Evolutionary conservation across 2,329 filamentous ascomycete genomes (phyloP).

Genomic region (Aspergillus brunneoviolaceus): DNA sequence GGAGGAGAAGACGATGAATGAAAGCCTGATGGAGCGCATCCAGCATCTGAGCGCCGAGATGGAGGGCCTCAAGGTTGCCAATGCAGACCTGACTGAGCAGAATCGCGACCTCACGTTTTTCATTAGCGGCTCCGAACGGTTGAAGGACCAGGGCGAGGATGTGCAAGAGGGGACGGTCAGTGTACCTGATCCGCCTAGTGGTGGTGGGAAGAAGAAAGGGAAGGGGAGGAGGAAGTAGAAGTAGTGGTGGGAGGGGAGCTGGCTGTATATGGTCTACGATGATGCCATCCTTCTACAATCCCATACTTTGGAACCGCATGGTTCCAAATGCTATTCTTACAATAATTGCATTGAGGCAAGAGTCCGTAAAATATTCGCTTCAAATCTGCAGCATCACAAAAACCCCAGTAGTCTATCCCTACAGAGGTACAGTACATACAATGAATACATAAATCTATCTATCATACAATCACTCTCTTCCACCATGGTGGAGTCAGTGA

Average conservation of each 20-base stretch:
- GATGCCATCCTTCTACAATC: too few species aligned
- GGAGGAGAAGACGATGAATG: conserved; percentile 83
- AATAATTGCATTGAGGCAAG: too few species aligned
- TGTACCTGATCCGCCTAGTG: conserved; percentile 54
- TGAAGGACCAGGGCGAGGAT: conserved; percentile 71
- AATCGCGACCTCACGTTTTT: conserved; percentile 87
- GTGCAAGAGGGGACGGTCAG: conserved; percentile 70
- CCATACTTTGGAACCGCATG: too few species aligned
- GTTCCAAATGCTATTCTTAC: too few species aligned
- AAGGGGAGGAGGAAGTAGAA: conserved; percentile 19
- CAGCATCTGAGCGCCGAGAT: conserved; percentile 64
- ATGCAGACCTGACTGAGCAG: conserved; percentile 75
- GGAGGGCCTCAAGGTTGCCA: conserved; percentile 57
- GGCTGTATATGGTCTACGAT: too few species aligned
- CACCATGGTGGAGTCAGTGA: too few species aligned
- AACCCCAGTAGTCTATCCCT: too few species aligned
- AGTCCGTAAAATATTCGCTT: too few species aligned
- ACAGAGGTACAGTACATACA: background rate
- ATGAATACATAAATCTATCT: background rate
- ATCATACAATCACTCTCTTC: background rate
- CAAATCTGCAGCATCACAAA: too few species aligned
- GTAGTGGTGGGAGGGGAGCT: too few species aligned
- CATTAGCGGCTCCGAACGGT: conserved; percentile 77
- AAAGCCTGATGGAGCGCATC: conserved; percentile 76
- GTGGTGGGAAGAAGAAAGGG: conserved; percentile 49